Evolutionary conservation across 768 basidiomycete species (phyloP).

Genomic region (Boletus vinaceobasis): DNA sequence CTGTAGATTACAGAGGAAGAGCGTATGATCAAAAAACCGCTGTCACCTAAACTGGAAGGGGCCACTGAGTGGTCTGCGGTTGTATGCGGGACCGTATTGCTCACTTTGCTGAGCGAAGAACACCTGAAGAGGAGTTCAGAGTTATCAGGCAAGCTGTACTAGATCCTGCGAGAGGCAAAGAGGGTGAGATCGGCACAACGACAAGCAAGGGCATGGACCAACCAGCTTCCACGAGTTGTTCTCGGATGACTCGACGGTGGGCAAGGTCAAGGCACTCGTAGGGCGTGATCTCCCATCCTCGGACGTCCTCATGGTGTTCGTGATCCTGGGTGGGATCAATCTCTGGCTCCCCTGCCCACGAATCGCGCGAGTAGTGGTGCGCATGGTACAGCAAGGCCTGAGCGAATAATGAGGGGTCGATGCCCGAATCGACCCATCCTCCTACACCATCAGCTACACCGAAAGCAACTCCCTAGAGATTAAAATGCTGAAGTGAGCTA

Average conservation of each 20-base stretch:
- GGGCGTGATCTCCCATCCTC: constrained; percentile 68
- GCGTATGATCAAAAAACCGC: constrained; percentile 70
- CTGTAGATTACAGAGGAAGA: constrained; percentile 59
- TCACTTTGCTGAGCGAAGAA: constrained; percentile 76
- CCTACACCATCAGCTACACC: constrained; percentile 93
- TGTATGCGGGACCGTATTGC: constrained; percentile 19
- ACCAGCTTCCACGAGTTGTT: constrained; percentile 58
- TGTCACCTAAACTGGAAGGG: constrained; percentile 65
- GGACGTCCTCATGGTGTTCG: constrained; percentile 58
- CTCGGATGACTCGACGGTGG: constrained; percentile 65
- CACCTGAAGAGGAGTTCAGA: constrained; percentile 69
- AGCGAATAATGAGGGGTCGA: constrained; percentile 87
- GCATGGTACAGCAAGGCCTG: constrained; percentile 90
- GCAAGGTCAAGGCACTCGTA: constrained; percentile 70
- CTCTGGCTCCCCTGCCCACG: constrained; percentile 84
- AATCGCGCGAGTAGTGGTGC: constrained; percentile 63
- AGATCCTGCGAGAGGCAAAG: constrained; percentile 49
- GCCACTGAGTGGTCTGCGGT: constrained; percentile 2
- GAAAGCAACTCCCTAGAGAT: constrained; percentile 64
- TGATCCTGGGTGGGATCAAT: constrained; percentile 74
- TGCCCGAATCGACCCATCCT: constrained; percentile 81
- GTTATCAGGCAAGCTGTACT: constrained; percentile 80
- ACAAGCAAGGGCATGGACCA: constrained; percentile 22
- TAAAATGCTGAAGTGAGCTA: constrained; percentile 21
- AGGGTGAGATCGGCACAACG: not conserved